Evolutionary conservation across 1,139 yeast genomes (phyloP).

Genomic region (Debaryomyces fabryi): DNA sequence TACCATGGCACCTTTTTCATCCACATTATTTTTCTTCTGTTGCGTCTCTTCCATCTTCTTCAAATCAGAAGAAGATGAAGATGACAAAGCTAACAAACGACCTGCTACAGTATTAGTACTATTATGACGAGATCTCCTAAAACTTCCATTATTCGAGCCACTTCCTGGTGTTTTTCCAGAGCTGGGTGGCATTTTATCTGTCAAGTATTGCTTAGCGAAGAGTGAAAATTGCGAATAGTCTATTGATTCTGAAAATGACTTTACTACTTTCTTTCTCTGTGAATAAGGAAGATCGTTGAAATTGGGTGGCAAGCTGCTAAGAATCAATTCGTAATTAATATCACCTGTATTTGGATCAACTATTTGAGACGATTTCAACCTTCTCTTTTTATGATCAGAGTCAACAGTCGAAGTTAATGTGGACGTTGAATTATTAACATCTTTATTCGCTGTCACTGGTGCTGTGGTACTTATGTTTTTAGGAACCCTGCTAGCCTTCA

Average conservation of each 20-base stretch:
- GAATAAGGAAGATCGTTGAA: slow-evolving; percentile 69
- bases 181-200: slow-evolving; percentile 20
- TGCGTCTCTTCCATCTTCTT: slow-evolving; percentile 27
- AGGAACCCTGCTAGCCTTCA: slow-evolving; percentile 28
- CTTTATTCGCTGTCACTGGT: slow-evolving; percentile 10
- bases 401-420: slow-evolving; percentile 12
- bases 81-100: slow-evolving; percentile 41
- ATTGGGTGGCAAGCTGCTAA: slow-evolving; percentile 57
- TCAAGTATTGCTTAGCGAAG: slow-evolving; percentile 40
- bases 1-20: slow-evolving; percentile 64
- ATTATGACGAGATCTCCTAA: slow-evolving; percentile 34
- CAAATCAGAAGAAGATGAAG: slow-evolving; percentile 44
- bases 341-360: slow-evolving; percentile 33
- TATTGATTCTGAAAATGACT: slow-evolving; percentile 57
- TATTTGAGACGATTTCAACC: slow-evolving; percentile 21
- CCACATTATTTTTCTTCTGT: slow-evolving; percentile 42
- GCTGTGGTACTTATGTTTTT: slow-evolving; percentile 9
- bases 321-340: slow-evolving; percentile 38
- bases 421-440: slow-evolving; percentile 8
- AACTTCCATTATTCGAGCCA: slow-evolving; percentile 29
- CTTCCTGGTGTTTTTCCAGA: slow-evolving; percentile 25
- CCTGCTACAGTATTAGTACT: slow-evolving; percentile 48
- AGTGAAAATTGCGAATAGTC: slow-evolving; percentile 52
- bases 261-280: slow-evolving; percentile 60
- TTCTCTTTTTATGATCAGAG: slow-evolving; percentile 21